Base-by-base conservation (phyloP, 805 yeast species). In the Kazachstania africana region DNA sequence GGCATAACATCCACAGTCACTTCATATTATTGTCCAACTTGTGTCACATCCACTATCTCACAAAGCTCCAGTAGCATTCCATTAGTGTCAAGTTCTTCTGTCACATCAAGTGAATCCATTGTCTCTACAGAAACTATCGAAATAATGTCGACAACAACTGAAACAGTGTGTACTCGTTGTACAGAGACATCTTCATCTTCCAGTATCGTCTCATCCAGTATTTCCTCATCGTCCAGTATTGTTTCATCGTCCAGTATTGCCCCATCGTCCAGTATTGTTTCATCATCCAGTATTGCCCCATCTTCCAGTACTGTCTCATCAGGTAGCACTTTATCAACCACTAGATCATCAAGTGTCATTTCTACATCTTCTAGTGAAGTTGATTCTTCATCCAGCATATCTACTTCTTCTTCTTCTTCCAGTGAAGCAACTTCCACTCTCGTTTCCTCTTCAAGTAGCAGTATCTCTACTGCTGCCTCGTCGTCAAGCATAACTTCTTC, bases 191-290 rank as follows among this genome's bases (percentile, higher is more conserved):
- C 22, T 19, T 10, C 22, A 8, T 19, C 22, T 8, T 19, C 22
- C 10, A 8, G 9, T 6, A 10, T 19, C 10, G 10, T 19, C 6
- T 8, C 9, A 6, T 19, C 22, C 6, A 19, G 22, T 10, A 8
- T 10, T 8, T 19, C 22, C 9, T 19, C 22, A 19, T 6, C 6
- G 10, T 8, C 22, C 6, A 19, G 22, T 10, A 19, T 10, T 19
- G 10, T 6, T 19, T 19, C 22, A 6, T 8, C 9, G 6, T 19
- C 22, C 6, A 19, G 22, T 19, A 31, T 52, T 39, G 33, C 49
- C 25, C 26, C 40, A 19, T 20, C 33, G 29, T 37, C 42, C 19
- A 26, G 35, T 27, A 39, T 47, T 20, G 37, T 37, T 28, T 40
- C 37, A 10, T 21, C 31, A 18, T 32, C 40, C 16, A 35, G 37